Conservation (phyloP, 257 asterid genomes). For the Scutellaria minor region DNA sequence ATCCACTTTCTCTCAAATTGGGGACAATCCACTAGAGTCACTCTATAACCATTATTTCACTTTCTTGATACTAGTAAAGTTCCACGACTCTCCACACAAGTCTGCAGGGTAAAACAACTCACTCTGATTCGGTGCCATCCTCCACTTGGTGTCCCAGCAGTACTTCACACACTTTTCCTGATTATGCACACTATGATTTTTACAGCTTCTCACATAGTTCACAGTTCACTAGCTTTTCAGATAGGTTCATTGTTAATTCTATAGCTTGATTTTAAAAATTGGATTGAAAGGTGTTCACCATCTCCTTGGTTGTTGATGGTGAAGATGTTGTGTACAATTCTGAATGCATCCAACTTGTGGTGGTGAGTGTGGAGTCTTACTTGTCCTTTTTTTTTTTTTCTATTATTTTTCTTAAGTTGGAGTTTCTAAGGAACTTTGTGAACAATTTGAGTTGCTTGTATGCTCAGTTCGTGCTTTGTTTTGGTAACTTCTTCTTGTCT, state of each 20-base stretch:
- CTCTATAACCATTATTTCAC: neutral
- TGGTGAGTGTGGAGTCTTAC: neutral
- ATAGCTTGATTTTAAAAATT: too few relatives aligned
- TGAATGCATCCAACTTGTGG: neutral
- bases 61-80: neutral
- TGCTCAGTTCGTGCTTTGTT: neutral
- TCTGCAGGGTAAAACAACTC: neutral
- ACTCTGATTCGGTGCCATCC: neutral
- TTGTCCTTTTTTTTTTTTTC: neutral
- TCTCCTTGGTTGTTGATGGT: neutral
- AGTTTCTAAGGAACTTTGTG: neutral
- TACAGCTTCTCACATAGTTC: too few relatives aligned
- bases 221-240: too few relatives aligned
- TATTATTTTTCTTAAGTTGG: neutral
- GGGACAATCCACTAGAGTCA: neutral
- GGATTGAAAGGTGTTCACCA: too few relatives aligned
- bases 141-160: neutral
- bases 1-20: neutral
- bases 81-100: neutral
- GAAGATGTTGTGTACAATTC: neutral
- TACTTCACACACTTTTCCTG: neutral
- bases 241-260: neutral
- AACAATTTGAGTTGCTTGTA: neutral
- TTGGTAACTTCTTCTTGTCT: neutral
- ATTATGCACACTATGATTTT: neutral